Evolutionary conservation across 225 moss, liverwort and hornwort genomes (phyloP), one percentile per base, ranked within the genome.

Genomic region (Pseudoscleropodium purum): DNA sequence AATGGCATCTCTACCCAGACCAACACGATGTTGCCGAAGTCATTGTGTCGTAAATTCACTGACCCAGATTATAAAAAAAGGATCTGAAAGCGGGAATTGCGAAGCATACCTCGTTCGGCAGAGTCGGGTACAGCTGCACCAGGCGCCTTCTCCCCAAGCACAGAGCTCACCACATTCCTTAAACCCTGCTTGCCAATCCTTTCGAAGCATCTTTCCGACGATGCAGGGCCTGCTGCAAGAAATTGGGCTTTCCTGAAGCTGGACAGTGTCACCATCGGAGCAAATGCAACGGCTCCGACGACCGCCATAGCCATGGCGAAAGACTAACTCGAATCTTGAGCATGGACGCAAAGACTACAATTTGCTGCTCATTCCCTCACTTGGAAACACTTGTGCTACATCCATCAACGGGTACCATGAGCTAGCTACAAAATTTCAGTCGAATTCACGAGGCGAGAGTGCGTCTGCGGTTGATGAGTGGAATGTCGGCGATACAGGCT

Each of bases 61-160:
- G 13, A 1, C 73, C 16, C 24, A 37, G 45, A 75, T 54, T 30
- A 39, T 65, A 43, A 43, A 65, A 75, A 29, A 24, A 31, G 24
- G 25, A 14, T 45, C 85, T 36, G 26, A 39, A 65, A 74, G 30
- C 34, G 67, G 14, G 39, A 74, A 45, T 84, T 79, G 72, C 30
- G 64, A 36, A 61, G 52, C 67, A 57, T 89, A 94, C 91, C 92
- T 72, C 83, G 60, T 86, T 85, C 77, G 25, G 39, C 74, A 90
- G 92, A 83, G 64, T 92, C 89, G 19, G 87, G 83, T 31, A 87
- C 52, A 87, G 88, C 59, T 72, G 85, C 85, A 88, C 68, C 59
- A 31, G 91, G 85, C 43, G 75, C 83, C 89, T 73, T 45, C 89
- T 94, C 91, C 75, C 76, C 89, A 12, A 94, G 83, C 87, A 93